Percentiles rank a stretch among this genome's conserved stretches.
Conservation (phyloP, 1,139 yeast genomes). For the Diutina neorugosa region DNA sequence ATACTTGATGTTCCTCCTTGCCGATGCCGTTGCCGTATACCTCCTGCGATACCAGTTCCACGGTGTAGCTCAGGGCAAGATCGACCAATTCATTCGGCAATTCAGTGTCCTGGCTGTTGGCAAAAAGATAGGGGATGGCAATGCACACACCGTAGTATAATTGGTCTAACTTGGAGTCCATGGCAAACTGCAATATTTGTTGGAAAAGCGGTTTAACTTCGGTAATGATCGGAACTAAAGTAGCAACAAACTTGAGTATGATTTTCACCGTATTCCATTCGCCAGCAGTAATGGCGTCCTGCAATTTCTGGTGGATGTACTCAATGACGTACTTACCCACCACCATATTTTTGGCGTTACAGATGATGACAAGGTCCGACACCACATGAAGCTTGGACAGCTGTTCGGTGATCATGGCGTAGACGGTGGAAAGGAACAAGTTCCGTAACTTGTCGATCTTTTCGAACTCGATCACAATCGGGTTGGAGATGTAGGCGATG, state of each 20-base stretch:
- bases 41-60: conserved; percentile 17
- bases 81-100: background rate
- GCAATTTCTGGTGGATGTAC: conserved; percentile 51
- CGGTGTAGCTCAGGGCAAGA: background rate
- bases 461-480: conserved; percentile 58
- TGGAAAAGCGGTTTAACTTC: conserved; percentile 39
- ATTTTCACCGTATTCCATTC: conserved; percentile 66
- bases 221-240: conserved; percentile 50
- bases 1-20: conserved; percentile 22
- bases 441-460: conserved; percentile 50
- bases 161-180: conserved; percentile 58
- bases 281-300: conserved; percentile 46
- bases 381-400: conserved; percentile 77
- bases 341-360: conserved; percentile 52
- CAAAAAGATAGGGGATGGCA: conserved; percentile 57
- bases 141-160: conserved; percentile 52
- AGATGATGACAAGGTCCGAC: conserved; percentile 56
- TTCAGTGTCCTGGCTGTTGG: conserved; percentile 19
- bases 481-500: conserved; percentile 53
- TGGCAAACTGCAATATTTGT: conserved; percentile 43
- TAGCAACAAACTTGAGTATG: conserved; percentile 55
- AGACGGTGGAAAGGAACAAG: conserved; percentile 49
- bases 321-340: conserved; percentile 66
- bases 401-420: conserved; percentile 70
- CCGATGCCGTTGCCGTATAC: background rate